These are phyloP conservation scores for Leishmania amazonensis DNA, from an alignment of 208 protist species.

Conservation along the genomic window DNA sequence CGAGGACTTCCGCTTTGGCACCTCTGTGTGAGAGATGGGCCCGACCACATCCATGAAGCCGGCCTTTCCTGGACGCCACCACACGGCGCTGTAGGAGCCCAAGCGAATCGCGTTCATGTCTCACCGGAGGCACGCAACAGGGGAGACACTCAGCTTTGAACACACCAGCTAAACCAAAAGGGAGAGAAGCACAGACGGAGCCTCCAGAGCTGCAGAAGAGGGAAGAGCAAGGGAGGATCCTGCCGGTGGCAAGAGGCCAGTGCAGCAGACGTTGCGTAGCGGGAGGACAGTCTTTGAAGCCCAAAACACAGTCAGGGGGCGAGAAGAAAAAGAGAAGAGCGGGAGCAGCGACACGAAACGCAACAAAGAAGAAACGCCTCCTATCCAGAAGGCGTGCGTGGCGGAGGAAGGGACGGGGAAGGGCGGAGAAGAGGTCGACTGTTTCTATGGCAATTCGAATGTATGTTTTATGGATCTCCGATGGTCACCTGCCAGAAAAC, in stretches of 20 bases:
- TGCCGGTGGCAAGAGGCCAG: not conserved
- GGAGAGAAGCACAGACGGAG: not conserved
- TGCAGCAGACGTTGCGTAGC: not conserved
- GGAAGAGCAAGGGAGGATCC: not conserved
- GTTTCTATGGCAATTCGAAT: not conserved
- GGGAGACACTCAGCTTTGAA: not conserved
- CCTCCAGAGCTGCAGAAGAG: not conserved
- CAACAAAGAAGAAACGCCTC: no score
- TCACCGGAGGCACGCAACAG: not conserved
- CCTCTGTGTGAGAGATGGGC: not conserved
- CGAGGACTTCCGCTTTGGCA: not conserved
- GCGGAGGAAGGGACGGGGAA: not conserved
- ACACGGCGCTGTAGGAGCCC: constrained; percentile 23
- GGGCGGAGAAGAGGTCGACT: not conserved
- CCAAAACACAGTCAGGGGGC: not conserved
- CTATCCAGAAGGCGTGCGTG: not conserved
- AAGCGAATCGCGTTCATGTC: constrained; percentile 20
- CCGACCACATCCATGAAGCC: constrained; percentile 18
- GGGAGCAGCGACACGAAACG: not conserved
- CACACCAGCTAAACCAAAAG: not conserved
- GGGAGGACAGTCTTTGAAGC: not conserved
- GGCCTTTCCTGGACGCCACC: constrained; percentile 19
- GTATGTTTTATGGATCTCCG: not conserved
- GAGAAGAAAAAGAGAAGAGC: not conserved
- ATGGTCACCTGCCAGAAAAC: not conserved